Conservation (phyloP, 2,329 filamentous ascomycete species). For the Cladophialophora psammophila region DNA sequence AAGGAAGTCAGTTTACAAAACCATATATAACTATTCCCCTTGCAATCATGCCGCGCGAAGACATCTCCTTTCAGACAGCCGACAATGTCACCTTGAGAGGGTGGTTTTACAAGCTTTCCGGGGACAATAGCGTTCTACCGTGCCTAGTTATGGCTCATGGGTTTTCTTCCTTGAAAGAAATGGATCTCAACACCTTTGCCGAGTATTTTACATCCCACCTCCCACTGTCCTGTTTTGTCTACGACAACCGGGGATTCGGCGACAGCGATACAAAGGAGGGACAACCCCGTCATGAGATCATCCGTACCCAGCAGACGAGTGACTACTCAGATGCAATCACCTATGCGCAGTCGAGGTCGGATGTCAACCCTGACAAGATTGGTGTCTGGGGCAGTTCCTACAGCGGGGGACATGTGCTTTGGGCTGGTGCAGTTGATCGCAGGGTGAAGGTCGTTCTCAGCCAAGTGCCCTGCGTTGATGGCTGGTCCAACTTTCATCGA, state of each 20-base stretch:
- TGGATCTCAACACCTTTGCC: constrained; percentile 27
- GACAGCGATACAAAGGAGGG: constrained; percentile 46
- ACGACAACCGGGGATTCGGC: constrained; percentile 45
- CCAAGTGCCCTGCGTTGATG: constrained; percentile 47
- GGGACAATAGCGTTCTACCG: constrained; percentile 1
- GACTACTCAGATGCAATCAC: constrained; percentile 50
- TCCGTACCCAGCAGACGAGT: constrained; percentile 42
- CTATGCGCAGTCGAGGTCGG: constrained; percentile 40
- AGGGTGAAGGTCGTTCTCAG: constrained; percentile 50
- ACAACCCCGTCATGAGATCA: constrained; percentile 44
- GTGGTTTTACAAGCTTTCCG: neutral
- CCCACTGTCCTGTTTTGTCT: constrained; percentile 39
- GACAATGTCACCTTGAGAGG: neutral
- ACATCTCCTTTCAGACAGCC: neutral
- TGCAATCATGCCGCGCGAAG: neutral
- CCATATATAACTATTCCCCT: too few relatives aligned
- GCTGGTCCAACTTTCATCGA: constrained; percentile 45
- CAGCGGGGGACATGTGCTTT: constrained; percentile 49
- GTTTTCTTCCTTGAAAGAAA: constrained; percentile 34
- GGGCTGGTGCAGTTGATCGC: constrained; percentile 48
- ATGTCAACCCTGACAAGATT: constrained; percentile 43
- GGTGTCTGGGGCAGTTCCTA: constrained; percentile 49
- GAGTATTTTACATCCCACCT: constrained; percentile 29
- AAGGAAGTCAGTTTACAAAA: too few relatives aligned
- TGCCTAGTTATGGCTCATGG: constrained; percentile 32